phyloP scores from a whole-genome alignment of 192 early-diverging fungal genomes.

The Coemansia sp. region DNA sequence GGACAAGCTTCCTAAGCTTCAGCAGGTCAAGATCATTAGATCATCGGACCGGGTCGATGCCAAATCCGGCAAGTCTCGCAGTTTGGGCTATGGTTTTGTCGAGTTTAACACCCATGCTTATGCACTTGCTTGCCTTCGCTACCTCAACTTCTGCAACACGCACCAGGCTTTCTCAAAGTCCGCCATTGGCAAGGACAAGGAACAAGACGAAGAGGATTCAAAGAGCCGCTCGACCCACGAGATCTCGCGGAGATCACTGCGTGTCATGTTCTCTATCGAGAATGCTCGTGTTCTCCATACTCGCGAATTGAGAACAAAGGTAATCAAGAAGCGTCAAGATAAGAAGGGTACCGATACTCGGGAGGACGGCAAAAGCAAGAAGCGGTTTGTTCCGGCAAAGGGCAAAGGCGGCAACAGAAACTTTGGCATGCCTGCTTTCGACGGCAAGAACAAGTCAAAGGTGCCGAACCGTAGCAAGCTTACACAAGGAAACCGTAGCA shows the following conservation, averaged over 20 bases:
- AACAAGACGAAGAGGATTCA: constrained; percentile 8
- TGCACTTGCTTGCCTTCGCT: constrained; percentile 89
- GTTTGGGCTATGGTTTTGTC: constrained; percentile 91
- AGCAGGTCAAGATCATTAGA: constrained; percentile 81
- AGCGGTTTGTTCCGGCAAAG: constrained; percentile 7
- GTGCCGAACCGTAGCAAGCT: constrained; percentile 7
- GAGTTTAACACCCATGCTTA: constrained; percentile 87
- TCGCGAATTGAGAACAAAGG: constrained; percentile 55
- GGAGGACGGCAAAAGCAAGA: constrained; percentile 9
- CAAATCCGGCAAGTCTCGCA: constrained; percentile 63
- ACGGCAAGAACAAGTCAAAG: not conserved
- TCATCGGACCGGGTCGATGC: constrained; percentile 78
- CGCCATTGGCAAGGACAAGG: constrained; percentile 11
- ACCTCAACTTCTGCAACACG: constrained; percentile 80
- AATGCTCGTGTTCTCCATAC: constrained; percentile 77
- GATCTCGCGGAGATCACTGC: constrained; percentile 46
- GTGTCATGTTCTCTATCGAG: constrained; percentile 89
- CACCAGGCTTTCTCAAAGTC: constrained; percentile 64
- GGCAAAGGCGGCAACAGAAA: not conserved
- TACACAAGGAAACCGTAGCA: constrained; percentile 11
- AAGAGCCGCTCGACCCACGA: constrained; percentile 12
- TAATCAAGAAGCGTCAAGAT: constrained; percentile 14
- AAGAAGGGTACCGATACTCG: not conserved
- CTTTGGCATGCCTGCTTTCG: constrained; percentile 5
- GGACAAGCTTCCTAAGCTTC: constrained; percentile 60